These are phyloP conservation scores for Tephrocybe sp. DNA, from an alignment of 768 basidiomycete species.

Conservation along the genomic window DNA sequence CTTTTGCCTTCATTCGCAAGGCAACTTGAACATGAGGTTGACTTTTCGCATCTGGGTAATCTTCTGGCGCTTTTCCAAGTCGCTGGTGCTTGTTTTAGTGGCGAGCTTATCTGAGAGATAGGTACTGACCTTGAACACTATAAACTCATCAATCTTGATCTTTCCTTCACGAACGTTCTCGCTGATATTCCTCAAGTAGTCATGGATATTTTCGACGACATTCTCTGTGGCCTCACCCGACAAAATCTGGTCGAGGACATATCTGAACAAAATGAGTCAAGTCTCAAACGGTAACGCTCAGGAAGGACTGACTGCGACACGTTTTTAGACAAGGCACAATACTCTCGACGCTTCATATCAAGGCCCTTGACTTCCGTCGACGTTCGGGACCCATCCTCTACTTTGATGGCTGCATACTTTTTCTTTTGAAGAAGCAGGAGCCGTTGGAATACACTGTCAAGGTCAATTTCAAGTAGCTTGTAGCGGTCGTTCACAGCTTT, in stretches of 20 bases:
- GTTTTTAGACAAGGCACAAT: slow-evolving; percentile 86
- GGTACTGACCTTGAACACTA: slow-evolving; percentile 80
- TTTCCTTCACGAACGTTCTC: slow-evolving; percentile 76
- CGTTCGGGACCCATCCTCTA: slow-evolving; percentile 78
- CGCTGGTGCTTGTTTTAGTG: slow-evolving; percentile 50
- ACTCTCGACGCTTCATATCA: slow-evolving; percentile 99
- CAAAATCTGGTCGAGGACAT: slow-evolving; percentile 85
- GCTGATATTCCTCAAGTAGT: slow-evolving; percentile 79
- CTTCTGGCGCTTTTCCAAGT: slow-evolving; percentile 93
- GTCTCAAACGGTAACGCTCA: not conserved
- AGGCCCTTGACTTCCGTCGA: slow-evolving; percentile 93
- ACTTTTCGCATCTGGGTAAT: slow-evolving; percentile 93
- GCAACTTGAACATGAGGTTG: slow-evolving; percentile 99
- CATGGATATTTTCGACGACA: slow-evolving; percentile 90
- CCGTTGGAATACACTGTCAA: slow-evolving; percentile 92
- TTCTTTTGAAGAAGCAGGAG: slow-evolving; percentile 95
- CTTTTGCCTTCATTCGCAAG: slow-evolving; percentile 82
- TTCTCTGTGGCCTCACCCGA: slow-evolving; percentile 89
- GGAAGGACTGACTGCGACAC: slow-evolving; percentile 79
- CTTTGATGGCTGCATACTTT: slow-evolving; percentile 97
- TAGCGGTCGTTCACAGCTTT: slow-evolving; percentile 96
- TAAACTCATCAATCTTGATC: slow-evolving; percentile 89
- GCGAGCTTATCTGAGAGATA: not conserved
- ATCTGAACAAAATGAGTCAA: slow-evolving; percentile 45
- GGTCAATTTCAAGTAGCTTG: slow-evolving; percentile 93